phyloP scores from a whole-genome alignment of 2,329 filamentous ascomycete genomes.

The Fonsecaea erecta region DNA sequence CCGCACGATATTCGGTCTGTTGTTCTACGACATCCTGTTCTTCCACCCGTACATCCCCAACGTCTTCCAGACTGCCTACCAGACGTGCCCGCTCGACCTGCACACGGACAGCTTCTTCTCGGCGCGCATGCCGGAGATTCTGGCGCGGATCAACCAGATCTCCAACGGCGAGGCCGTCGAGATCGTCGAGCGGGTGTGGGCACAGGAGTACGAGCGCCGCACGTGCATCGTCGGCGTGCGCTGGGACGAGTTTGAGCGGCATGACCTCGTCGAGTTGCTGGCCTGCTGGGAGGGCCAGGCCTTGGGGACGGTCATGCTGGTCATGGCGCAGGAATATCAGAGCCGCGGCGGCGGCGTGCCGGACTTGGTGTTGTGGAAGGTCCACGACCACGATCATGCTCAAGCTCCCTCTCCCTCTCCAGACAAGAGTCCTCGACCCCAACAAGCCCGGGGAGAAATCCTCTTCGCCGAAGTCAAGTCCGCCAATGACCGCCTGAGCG shows the following conservation, averaged over 20 bases:
- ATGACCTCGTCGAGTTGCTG: conserved; percentile 79
- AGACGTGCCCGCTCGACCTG: conserved; percentile 90
- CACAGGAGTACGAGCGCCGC: conserved; percentile 67
- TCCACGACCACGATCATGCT: conserved; percentile 30
- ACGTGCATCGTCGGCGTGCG: conserved; percentile 91
- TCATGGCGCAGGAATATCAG: conserved; percentile 93
- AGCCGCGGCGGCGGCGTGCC: conserved; percentile 86
- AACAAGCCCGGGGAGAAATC: conserved; percentile 59
- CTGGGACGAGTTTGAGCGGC: conserved; percentile 77
- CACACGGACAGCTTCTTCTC: conserved; percentile 93
- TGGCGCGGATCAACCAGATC: conserved; percentile 82
- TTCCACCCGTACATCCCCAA: conserved; percentile 78
- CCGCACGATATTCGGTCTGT: conserved; percentile 85
- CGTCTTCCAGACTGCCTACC: conserved; percentile 94
- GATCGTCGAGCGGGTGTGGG: conserved; percentile 72
- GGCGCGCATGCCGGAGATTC: conserved; percentile 84
- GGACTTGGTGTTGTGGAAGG: conserved; percentile 87
- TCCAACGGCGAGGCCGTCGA: conserved; percentile 75
- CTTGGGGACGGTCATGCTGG: conserved; percentile 83
- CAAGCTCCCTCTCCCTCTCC: not conserved
- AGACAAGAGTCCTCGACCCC: conserved; percentile 42
- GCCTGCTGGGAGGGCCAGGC: conserved; percentile 78
- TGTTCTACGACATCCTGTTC: conserved; percentile 94
- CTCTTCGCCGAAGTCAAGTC: conserved; percentile 83
- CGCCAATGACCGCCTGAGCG: conserved; percentile 89